phyloP scores from a whole-genome alignment of 1,139 yeast species.

The Ashbya aceris region DNA sequence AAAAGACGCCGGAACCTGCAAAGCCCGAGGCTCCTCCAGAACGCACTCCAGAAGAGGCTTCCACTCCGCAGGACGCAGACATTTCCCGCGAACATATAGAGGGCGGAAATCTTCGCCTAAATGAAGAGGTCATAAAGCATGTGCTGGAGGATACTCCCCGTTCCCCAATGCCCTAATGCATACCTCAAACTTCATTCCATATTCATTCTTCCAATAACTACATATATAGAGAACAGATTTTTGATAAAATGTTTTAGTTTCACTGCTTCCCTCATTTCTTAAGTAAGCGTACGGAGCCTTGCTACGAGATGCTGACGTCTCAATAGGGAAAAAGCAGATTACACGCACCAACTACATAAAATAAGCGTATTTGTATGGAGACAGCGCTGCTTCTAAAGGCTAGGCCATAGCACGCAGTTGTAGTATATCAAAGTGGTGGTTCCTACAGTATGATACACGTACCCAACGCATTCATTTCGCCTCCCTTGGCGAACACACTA shows the following conservation, averaged over 20 bases:
- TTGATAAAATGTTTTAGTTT: no score
- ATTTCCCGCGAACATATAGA: not conserved
- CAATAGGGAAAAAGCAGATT: no score
- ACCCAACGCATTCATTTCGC: not conserved
- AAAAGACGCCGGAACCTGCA: conserved; percentile 18
- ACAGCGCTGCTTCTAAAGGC: not conserved
- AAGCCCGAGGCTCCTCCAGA: not conserved
- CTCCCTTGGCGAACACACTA: conserved; percentile 5
- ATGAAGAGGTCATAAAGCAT: conserved; percentile 10
- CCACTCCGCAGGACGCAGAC: not conserved
- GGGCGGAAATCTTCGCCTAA: conserved; percentile 3
- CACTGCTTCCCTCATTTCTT: no score
- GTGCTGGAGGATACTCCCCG: conserved; percentile 10
- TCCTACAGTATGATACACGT: not conserved
- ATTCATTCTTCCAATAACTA: no score
- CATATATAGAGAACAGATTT: no score
- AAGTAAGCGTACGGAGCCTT: no score
- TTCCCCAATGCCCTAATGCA: no score
- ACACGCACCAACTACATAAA: not conserved
- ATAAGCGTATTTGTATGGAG: not conserved
- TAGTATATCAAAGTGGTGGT: not conserved
- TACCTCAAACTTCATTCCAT: no score
- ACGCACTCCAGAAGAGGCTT: not conserved
- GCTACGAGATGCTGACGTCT: no score
- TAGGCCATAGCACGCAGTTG: not conserved